phyloP scores from a whole-genome alignment of 1,284 basidiomycete species.

The Cryptococcus sp. region DNA sequence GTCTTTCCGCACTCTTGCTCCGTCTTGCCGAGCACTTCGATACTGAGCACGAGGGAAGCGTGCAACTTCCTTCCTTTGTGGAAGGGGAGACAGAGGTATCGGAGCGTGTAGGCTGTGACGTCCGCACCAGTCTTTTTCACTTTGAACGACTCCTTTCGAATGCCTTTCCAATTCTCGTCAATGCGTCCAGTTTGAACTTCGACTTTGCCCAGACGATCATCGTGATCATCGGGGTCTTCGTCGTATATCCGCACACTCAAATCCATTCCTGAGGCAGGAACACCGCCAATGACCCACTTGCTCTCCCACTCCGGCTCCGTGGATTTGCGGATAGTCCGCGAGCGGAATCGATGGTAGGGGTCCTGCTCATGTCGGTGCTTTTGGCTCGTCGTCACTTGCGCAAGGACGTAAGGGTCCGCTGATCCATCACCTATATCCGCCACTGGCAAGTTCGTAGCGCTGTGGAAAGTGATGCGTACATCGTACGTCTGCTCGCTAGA shows the following conservation, averaged over 20 bases:
- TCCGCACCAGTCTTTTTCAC: constrained; percentile 53
- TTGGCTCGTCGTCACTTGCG: constrained; percentile 36
- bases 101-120: constrained; percentile 44
- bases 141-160: constrained; percentile 38
- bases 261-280: constrained; percentile 53
- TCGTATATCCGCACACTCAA: constrained; percentile 53
- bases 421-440: constrained; percentile 52
- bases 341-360: constrained; percentile 53
- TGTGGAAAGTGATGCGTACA: constrained; percentile 55
- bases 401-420: constrained; percentile 56
- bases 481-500: constrained; percentile 46
- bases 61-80: constrained; percentile 22
- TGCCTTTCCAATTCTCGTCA: constrained; percentile 33
- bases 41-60: constrained; percentile 33
- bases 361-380: constrained; percentile 38
- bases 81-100: constrained; percentile 32
- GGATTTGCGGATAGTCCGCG: constrained; percentile 51
- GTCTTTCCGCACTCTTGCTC: constrained; percentile 49
- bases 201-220: constrained; percentile 57
- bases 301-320: constrained; percentile 55
- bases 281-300: constrained; percentile 56
- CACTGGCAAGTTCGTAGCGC: constrained; percentile 54
- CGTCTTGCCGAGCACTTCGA: constrained; percentile 53
- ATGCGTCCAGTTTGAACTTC: constrained; percentile 31
- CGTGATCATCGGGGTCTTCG: constrained; percentile 56